Percentiles rank a stretch among this genome's conserved stretches.
Evolutionary conservation across 2,329 filamentous ascomycete genomes (phyloP).

Genomic region (Orbilia ellipsospora): DNA sequence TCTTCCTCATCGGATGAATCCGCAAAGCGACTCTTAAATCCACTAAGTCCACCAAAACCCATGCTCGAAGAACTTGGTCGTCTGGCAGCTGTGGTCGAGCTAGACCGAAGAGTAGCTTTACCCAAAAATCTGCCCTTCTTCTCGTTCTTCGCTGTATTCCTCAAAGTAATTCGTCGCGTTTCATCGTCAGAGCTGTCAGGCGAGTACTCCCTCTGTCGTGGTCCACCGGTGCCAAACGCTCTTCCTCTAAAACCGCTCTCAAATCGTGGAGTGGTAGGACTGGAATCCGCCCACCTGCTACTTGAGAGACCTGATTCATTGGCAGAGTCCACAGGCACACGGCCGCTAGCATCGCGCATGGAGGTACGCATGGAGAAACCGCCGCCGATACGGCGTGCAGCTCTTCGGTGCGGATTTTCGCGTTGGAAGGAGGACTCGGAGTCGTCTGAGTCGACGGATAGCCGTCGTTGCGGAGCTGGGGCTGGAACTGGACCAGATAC

Average conservation of each 20-base stretch:
- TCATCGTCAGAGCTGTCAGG: conserved; percentile 54
- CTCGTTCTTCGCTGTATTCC: conserved; percentile 19
- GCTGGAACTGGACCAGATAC: conserved; percentile 11
- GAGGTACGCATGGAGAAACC: conserved; percentile 41
- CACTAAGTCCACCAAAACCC: conserved; percentile 11
- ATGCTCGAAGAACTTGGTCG: conserved; percentile 23
- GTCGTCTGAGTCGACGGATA: conserved; percentile 39
- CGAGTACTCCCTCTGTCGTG: conserved; percentile 43
- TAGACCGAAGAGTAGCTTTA: conserved; percentile 33
- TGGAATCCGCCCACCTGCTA: conserved; percentile 18
- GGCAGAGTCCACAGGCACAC: conserved; percentile 12
- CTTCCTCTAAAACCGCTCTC: conserved; percentile 48
- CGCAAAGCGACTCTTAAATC: conserved; percentile 44
- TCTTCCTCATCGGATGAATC: conserved; percentile 52
- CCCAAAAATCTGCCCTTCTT: conserved; percentile 49
- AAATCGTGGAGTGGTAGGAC: conserved; percentile 22
- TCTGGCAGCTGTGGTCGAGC: conserved; percentile 6
- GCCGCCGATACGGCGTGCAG: conserved; percentile 26
- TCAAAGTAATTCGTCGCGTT: conserved; percentile 5
- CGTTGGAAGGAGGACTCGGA: conserved; percentile 51
- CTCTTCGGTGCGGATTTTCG: conserved; percentile 34
- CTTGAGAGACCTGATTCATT: conserved; percentile 27
- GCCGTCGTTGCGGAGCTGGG: conserved; percentile 19
- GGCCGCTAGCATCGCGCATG: conserved; percentile 44
- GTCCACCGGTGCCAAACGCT: conserved; percentile 43